Conservation (phyloP, 73 alveolate species). For the Durusdinium trenchii region DNA sequence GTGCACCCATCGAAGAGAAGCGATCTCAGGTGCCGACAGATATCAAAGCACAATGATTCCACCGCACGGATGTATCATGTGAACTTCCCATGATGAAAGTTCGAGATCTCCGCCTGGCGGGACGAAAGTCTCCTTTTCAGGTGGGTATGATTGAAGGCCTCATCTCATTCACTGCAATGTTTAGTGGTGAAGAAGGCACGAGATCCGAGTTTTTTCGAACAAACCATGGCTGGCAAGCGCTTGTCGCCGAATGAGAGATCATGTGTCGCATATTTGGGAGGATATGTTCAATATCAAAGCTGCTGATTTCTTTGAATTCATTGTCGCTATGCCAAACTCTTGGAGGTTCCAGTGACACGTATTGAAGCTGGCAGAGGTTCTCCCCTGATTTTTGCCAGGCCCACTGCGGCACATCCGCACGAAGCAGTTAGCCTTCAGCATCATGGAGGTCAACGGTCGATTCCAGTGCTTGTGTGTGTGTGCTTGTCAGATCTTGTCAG, state of each 20-base stretch:
- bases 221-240: neutral
- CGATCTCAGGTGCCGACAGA: conserved; percentile 73
- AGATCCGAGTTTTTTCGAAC: neutral
- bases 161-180: conserved; percentile 81
- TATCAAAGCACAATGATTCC: too few relatives aligned
- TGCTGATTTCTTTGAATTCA: neutral
- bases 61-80: too few relatives aligned
- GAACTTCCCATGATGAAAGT: too few relatives aligned
- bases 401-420: conserved; percentile 91
- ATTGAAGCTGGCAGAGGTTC: neutral
- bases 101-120: too few relatives aligned
- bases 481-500: neutral
- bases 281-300: neutral
- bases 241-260: neutral
- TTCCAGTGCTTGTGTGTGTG: neutral
- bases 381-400: too few relatives aligned
- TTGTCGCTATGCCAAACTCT: neutral
- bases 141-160: conserved; percentile 93
- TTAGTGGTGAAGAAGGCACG: conserved; percentile 58
- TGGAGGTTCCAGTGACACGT: neutral
- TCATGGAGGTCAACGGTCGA: conserved; percentile 30
- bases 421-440: conserved; percentile 72
- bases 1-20: conserved; percentile 94
- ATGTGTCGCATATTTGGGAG: neutral
- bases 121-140: conserved; percentile 6